These are phyloP conservation scores for Chytridium lagenaria DNA, from an alignment of 371 early-diverging fungal genomes.

Conservation along the genomic window DNA sequence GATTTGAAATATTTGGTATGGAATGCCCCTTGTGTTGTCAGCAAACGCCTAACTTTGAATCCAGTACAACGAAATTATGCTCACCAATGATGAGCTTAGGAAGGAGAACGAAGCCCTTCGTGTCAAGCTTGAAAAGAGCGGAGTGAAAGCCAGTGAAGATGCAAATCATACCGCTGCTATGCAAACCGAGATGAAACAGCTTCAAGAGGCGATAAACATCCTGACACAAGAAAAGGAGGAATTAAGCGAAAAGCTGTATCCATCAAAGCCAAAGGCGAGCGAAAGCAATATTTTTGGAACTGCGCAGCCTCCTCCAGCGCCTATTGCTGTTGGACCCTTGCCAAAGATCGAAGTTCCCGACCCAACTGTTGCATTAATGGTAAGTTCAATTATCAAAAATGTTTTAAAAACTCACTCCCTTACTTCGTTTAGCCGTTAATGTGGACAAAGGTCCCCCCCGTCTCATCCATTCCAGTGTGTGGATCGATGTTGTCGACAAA, in stretches of 20 bases:
- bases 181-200: slow-evolving; percentile 22
- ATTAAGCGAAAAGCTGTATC: slow-evolving; percentile 12
- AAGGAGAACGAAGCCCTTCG: slow-evolving; percentile 15
- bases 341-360: slow-evolving; percentile 16
- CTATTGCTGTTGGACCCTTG: slow-evolving; percentile 2
- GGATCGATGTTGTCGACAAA: slow-evolving; percentile 44
- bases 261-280: not conserved
- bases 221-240: slow-evolving; percentile 33
- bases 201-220: slow-evolving; percentile 19
- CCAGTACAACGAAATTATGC: slow-evolving; percentile 10
- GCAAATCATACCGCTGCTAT: not conserved
- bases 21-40: not conserved
- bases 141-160: slow-evolving; percentile 9
- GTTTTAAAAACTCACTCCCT: not conserved
- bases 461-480: slow-evolving; percentile 35
- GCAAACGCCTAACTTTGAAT: not conserved
- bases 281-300: not conserved
- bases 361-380: slow-evolving; percentile 1
- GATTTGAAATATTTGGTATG: slow-evolving; percentile 12
- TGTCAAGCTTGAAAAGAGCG: not conserved
- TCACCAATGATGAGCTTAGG: slow-evolving; percentile 15
- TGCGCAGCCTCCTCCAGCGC: not conserved
- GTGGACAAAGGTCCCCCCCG: slow-evolving; percentile 47
- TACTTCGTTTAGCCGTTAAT: slow-evolving; percentile 37
- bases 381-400: not conserved